Base-by-base conservation (phyloP, 257 asterid genomes). In the Penstemon eatonii region DNA sequence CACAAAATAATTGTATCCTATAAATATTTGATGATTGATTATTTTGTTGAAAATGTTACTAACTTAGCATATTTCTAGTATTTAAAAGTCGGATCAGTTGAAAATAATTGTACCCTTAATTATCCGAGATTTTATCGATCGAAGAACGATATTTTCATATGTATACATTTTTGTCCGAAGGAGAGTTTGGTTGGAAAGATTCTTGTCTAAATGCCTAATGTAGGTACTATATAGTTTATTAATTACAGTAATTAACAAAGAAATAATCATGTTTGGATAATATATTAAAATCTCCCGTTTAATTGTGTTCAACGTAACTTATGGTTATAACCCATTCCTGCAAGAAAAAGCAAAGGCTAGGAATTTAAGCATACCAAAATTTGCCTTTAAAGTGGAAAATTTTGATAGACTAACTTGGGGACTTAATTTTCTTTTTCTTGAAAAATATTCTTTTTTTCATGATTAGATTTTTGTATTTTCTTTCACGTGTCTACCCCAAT, bases 261-360 rank as follows among this genome's bases (percentile, higher is more conserved):
- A 25, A 25, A 25, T 25, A 25, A 25, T 25, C 33, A 25, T 25
- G 33, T 25, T 25, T 25, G 33, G 33, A 25, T 25, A 25, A 25
- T 1, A 1, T 25, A 25, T 2, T 25, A 25, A 25, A 25, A 25
- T 25, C 33, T 25, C 33, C 33, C 33, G 33, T 25, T 25, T 25
- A 25, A 25, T 25, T 5, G 2, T 61, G 53, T 54, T 44, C 58
- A 72, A 43, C 70, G 19, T 38, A 55, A 43, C 70, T 39, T 38
- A 46, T 46, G 55, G 58, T 18, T 15, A 15, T 15, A 15, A 5
- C 70, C 69, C 66, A 56, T 47, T 45, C 71, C 71, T 72, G 56
- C 25, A 41, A 70, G 56, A 56, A 62, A 74, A 71, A 69, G 65
- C 42, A 63, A 36, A 53, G 56, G 15, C 15, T 56, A 40, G 40